These are phyloP conservation scores for Stephania yunnanensis DNA, from an alignment of 164 flowering plant species.

Conservation along the genomic window DNA sequence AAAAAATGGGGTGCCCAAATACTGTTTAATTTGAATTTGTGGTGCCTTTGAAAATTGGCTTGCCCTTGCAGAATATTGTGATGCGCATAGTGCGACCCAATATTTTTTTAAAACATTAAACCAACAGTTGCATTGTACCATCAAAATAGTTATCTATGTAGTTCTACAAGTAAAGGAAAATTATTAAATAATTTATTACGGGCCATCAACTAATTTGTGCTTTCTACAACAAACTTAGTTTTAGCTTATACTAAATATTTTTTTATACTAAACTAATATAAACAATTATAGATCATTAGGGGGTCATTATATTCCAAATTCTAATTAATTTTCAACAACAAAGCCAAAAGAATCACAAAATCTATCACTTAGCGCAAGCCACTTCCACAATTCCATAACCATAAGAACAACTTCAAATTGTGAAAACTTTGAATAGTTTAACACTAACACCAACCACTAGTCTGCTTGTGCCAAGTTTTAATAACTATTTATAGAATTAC, in stretches of 20 bases:
- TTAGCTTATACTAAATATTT: background rate
- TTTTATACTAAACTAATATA: too few species aligned
- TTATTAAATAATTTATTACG: background rate
- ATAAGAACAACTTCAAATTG: too few species aligned
- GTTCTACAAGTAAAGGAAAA: background rate
- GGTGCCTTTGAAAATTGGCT: too few species aligned
- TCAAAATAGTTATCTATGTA: background rate
- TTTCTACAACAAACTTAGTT: background rate
- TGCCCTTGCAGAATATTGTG: background rate
- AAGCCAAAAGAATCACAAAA: background rate
- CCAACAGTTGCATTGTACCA: background rate
- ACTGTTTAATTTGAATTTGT: too few species aligned
- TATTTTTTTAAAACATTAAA: background rate
- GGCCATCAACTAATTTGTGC: background rate
- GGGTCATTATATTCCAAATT: background rate
- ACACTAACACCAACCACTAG: too few species aligned
- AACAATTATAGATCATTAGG: background rate
- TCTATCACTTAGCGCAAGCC: background rate
- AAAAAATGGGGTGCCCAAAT: too few species aligned
- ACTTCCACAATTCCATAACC: too few species aligned
- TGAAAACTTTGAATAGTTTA: too few species aligned
- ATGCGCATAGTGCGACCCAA: background rate
- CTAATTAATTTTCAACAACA: background rate
- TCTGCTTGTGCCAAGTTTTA: too few species aligned
- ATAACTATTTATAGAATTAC: too few species aligned